These are phyloP conservation scores for Pseudocercospora musae DNA, from an alignment of 2,329 filamentous ascomycete species.

Conservation along the genomic window DNA sequence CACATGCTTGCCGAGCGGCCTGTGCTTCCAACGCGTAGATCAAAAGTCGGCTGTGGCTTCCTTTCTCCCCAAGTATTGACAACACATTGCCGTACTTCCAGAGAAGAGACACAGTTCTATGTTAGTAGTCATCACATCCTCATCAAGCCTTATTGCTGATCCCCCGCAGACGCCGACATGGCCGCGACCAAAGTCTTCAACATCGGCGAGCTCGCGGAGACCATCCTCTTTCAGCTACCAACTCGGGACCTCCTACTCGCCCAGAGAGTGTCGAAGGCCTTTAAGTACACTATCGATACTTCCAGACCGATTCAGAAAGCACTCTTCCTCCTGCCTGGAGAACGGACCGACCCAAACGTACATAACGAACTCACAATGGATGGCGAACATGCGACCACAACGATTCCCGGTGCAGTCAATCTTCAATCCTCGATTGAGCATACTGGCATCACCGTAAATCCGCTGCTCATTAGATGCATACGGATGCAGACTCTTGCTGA, in stretches of 20 bases:
- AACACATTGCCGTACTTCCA: background rate
- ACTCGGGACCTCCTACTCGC: background rate
- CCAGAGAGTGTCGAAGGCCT: background rate
- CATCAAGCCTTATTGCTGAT: background rate
- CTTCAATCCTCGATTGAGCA: background rate
- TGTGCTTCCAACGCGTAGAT: background rate
- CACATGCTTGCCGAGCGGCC: background rate
- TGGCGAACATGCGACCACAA: background rate
- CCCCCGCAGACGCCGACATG: background rate
- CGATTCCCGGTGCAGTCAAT: background rate
- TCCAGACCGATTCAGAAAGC: background rate
- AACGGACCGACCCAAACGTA: background rate
- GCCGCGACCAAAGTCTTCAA: slow-evolving; percentile 3
- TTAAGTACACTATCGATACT: background rate
- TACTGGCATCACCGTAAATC: background rate
- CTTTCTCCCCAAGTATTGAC: background rate
- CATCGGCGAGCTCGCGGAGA: slow-evolving; percentile 5
- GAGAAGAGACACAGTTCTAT: background rate
- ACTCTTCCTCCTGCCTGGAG: slow-evolving; percentile 1
- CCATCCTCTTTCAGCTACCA: background rate
- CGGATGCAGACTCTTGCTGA: background rate
- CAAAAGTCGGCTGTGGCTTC: background rate
- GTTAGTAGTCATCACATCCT: background rate
- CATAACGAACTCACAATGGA: background rate
- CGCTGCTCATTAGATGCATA: background rate